Conservation (phyloP, 805 yeast species). For the Kregervanrija delftensis region DNA sequence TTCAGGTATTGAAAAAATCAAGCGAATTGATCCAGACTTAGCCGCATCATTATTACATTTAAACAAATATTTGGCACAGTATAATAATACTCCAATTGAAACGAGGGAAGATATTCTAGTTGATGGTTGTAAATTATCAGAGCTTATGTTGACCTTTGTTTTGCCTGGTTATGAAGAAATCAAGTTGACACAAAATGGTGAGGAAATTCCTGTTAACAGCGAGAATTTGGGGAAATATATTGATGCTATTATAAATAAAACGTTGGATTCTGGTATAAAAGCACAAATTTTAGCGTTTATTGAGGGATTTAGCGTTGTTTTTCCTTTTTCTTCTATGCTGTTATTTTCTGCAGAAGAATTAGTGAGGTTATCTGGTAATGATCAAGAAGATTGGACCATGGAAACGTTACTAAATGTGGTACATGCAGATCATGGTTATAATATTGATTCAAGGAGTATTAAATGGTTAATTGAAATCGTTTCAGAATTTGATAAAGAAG, state of each 20-base stretch:
- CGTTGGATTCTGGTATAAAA: slow-evolving; percentile 56
- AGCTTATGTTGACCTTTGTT: slow-evolving; percentile 56
- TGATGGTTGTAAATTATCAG: slow-evolving; percentile 35
- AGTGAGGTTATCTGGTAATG: slow-evolving; percentile 63
- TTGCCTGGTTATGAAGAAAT: slow-evolving; percentile 70
- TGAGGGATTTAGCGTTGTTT: slow-evolving; percentile 75
- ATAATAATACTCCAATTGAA: slow-evolving; percentile 4
- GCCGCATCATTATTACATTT: slow-evolving; percentile 53
- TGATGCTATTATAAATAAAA: slow-evolving; percentile 46
- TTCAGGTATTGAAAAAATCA: slow-evolving; percentile 32
- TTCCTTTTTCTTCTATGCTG: slow-evolving; percentile 67
- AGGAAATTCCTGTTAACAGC: slow-evolving; percentile 37
- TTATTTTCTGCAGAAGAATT: slow-evolving; percentile 74
- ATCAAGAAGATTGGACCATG: slow-evolving; percentile 80
- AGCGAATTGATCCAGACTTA: slow-evolving; percentile 49
- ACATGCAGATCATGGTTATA: slow-evolving; percentile 88
- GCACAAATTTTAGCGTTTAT: slow-evolving; percentile 63
- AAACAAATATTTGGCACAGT: slow-evolving; percentile 31
- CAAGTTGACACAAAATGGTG: slow-evolving; percentile 55
- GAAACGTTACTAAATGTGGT: slow-evolving; percentile 53
- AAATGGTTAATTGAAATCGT: slow-evolving; percentile 56
- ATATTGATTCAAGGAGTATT: slow-evolving; percentile 59
- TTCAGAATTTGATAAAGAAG: slow-evolving; percentile 42
- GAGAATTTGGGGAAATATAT: slow-evolving; percentile 56
- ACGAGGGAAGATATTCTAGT: slow-evolving; percentile 12